Percentiles rank a stretch among this genome's conserved stretches.
phyloP scores from a whole-genome alignment of 306 rosid species.

The Cyamopsis tetragonoloba region DNA sequence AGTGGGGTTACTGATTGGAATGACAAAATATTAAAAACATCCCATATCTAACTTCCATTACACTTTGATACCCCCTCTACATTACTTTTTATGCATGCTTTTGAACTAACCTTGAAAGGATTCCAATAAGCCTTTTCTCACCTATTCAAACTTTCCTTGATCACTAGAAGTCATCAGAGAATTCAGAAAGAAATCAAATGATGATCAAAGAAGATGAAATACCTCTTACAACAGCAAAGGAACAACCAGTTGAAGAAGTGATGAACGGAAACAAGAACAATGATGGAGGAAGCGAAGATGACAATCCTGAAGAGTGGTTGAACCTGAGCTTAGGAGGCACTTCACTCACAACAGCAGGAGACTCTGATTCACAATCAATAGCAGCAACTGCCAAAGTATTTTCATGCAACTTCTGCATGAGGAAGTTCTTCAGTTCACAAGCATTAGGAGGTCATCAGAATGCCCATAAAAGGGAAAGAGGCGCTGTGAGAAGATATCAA shows the following conservation, averaged over 20 bases:
- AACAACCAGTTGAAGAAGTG: slow-evolving; percentile 32
- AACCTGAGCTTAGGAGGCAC: slow-evolving; percentile 67
- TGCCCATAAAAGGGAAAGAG: slow-evolving; percentile 95
- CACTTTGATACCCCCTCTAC: slow-evolving; percentile 26
- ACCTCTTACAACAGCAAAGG: slow-evolving; percentile 26
- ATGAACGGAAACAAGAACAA: slow-evolving; percentile 20
- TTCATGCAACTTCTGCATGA: slow-evolving; percentile 96
- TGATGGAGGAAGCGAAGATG: slow-evolving; percentile 39
- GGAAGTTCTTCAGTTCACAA: slow-evolving; percentile 87
- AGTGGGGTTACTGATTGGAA: slow-evolving; percentile 51
- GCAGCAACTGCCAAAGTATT: slow-evolving; percentile 54
- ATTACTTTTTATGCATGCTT: slow-evolving; percentile 23
- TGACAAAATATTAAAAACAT: slow-evolving; percentile 31
- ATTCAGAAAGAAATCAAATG: slow-evolving; percentile 28
- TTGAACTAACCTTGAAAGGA: slow-evolving; percentile 36
- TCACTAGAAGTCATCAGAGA: slow-evolving; percentile 10
- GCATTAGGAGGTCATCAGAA: slow-evolving; percentile 98
- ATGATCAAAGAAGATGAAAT: slow-evolving; percentile 34
- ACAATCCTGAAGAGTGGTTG: slow-evolving; percentile 66
- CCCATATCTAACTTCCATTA: slow-evolving; percentile 39
- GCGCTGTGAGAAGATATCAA: slow-evolving; percentile 83
- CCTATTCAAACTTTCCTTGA: slow-evolving; percentile 24
- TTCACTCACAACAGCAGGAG: slow-evolving; percentile 41
- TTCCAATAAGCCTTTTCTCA: slow-evolving; percentile 31
- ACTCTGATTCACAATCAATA: slow-evolving; percentile 42